Evolutionary conservation across 73 alveolate species (phyloP), one percentile per base, ranked within the genome.

Genomic region (Paramecium tetraurelia): DNA sequence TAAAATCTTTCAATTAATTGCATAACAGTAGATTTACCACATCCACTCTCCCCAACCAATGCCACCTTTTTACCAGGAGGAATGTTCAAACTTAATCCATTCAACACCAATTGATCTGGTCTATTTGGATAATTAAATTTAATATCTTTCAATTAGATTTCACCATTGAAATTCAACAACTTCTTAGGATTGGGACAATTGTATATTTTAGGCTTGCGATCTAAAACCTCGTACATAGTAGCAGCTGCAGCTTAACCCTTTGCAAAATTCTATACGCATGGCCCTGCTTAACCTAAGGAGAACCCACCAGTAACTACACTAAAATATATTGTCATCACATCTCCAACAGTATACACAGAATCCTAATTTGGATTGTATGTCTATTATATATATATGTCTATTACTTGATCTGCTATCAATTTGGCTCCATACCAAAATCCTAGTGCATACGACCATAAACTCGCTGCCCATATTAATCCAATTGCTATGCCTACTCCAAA

Each of bases 21-120:
- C 80, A 96, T 93, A 22, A 95, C 92, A 1, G 99, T 96, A 43
- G 95, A 75, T 86, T 96, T 96, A 22, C 98, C 98, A 57, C 97
- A 95, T 18, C 98, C 98, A 50, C 96, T 71, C 12, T 96, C 96
- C 12, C 99, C 99, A 12, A 95, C 98, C 3, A 96, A 75, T 24
- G 98, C 99, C 7, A 96, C 92, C 31, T 93, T 96, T 84, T 95
- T 93, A 1, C 98, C 98, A 1, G 94, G 92, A 33, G 96, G 95
- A 18, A 97, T 77, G 38, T 48, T 58, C 35, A 93, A 76, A 40
- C 89, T 84, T 38, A 96, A 72, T 27, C 68, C 92, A 53, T 89
- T 31, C 29, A 92, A 50, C 0, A 89, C 27, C 9, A 63, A 5
- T 90, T 89, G 33, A 27, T 96, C 97, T 31, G 95, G 93, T 80